phyloP scores from a whole-genome alignment of 768 basidiomycete genomes.

The Kwoniella bestiolae region DNA sequence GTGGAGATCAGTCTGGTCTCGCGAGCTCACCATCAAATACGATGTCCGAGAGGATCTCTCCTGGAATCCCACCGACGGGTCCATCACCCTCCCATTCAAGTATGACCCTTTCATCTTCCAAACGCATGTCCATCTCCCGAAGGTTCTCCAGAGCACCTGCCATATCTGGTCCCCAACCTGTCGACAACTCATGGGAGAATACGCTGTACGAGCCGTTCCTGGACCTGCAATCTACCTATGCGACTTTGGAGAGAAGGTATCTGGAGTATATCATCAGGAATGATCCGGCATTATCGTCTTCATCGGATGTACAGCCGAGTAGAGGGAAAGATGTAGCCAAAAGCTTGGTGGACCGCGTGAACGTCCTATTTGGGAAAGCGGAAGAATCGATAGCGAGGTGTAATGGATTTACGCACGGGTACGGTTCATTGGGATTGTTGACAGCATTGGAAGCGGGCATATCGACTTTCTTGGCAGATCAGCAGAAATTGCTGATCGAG shows the following conservation, averaged over 20 bases:
- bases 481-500: constrained; percentile 13
- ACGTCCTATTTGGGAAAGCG: constrained; percentile 74
- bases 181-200: constrained; percentile 70
- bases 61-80: constrained; percentile 5
- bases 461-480: constrained; percentile 65
- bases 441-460: constrained; percentile 74
- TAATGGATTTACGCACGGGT: constrained; percentile 83
- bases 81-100: constrained; percentile 7
- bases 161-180: constrained; percentile 8
- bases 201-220: constrained; percentile 92
- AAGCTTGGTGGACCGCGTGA: constrained; percentile 72
- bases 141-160: constrained; percentile 47
- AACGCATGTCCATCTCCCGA: constrained; percentile 23
- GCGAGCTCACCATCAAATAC: constrained; percentile 23
- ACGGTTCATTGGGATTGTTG: constrained; percentile 74
- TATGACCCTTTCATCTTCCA: constrained; percentile 11
- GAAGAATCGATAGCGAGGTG: constrained; percentile 81
- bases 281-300: constrained; percentile 28
- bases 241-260: constrained; percentile 71
- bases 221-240: constrained; percentile 85
- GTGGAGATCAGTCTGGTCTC: constrained; percentile 22
- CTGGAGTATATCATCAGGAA: constrained; percentile 58
- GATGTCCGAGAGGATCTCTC: constrained; percentile 8
- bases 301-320: constrained; percentile 1
- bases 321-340: constrained; percentile 57